Percentiles rank a stretch among this genome's conserved stretches.
phyloP scores from a whole-genome alignment of 805 yeast genomes.

The Yarrowia keelungensis region DNA sequence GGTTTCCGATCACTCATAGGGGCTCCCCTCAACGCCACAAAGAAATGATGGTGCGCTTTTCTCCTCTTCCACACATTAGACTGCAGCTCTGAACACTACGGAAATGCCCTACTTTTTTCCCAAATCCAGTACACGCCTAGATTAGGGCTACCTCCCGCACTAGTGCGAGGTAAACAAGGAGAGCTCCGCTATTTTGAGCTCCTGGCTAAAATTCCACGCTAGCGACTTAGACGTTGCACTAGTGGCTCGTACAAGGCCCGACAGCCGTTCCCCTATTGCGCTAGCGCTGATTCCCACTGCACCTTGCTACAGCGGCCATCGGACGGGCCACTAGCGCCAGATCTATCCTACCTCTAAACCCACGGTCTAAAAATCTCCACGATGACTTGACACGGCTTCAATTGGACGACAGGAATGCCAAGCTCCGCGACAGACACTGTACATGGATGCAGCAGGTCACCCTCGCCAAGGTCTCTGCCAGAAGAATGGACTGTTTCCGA shows the following conservation, averaged over 20 bases:
- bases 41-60: background rate
- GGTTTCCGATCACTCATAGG: background rate
- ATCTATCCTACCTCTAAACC: too few species aligned
- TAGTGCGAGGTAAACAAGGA: background rate
- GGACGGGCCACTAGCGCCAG: too few species aligned
- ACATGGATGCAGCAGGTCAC: too few species aligned
- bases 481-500: constrained; percentile 6
- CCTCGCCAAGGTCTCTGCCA: background rate
- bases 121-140: background rate
- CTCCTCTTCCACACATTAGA: background rate
- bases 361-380: too few species aligned
- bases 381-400: too few species aligned
- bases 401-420: too few species aligned
- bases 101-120: background rate
- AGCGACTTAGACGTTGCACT: background rate
- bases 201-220: too few species aligned
- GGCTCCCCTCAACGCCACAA: background rate
- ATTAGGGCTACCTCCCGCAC: constrained; percentile 1
- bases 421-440: too few species aligned
- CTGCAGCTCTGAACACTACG: background rate
- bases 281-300: background rate
- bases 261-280: too few species aligned
- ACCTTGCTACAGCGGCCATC: background rate
- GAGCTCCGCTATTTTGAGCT: background rate
- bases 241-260: background rate